Conservation (phyloP, 2,329 filamentous ascomycete species). For the Coniochaeta sp. region DNA sequence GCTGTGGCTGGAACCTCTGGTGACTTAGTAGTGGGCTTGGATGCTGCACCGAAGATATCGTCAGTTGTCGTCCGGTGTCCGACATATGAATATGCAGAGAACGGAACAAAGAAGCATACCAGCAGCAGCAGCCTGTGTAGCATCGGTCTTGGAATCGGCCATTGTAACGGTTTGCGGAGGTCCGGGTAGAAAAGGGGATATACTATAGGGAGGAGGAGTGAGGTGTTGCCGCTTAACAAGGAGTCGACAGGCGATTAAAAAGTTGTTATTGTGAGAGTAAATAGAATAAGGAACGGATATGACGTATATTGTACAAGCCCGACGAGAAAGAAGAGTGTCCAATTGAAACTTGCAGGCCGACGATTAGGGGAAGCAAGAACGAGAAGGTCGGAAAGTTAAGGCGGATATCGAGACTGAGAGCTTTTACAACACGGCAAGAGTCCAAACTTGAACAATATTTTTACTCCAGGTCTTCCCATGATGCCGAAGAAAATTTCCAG, state of each 20-base stretch:
- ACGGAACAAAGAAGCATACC: neutral
- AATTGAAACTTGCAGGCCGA: neutral
- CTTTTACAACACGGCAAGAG: conserved; percentile 1
- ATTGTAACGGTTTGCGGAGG: neutral
- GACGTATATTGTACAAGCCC: conserved; percentile 1
- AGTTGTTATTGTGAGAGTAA: neutral
- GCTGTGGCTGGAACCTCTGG: conserved; percentile 9
- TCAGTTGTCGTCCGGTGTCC: neutral
- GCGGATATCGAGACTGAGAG: neutral
- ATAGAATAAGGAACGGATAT: neutral
- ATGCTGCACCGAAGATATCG: conserved; percentile 3
- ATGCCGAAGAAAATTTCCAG: conserved; percentile 5
- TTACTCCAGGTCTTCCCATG: conserved; percentile 3
- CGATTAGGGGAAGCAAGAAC: neutral
- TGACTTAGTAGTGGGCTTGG: conserved; percentile 8
- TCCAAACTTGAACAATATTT: neutral
- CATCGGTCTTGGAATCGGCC: neutral
- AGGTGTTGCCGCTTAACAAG: neutral
- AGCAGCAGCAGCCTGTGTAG: neutral
- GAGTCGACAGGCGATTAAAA: conserved; percentile 1
- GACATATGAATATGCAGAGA: neutral
- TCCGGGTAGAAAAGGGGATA: neutral
- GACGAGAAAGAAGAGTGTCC: neutral
- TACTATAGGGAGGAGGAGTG: neutral
- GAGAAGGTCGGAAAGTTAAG: neutral